Percentiles rank a stretch among this genome's conserved stretches.
These are phyloP conservation scores for Schwanniomyces vanrijiae DNA, from an alignment of 805 yeast species.

Conservation along the genomic window DNA sequence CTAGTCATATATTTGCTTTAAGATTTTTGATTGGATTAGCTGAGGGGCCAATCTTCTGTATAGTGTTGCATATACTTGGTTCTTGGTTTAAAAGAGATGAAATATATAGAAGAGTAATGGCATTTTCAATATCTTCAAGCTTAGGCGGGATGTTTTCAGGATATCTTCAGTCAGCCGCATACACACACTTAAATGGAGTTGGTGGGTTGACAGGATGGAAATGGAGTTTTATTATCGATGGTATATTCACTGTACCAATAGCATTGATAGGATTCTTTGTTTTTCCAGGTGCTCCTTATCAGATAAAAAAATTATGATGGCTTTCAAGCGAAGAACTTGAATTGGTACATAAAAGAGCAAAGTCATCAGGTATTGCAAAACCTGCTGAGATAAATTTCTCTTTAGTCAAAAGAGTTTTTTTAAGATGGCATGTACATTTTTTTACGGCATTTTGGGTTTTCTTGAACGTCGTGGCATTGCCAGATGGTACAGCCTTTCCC, in stretches of 20 bases:
- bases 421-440: constrained; percentile 3
- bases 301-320: constrained; percentile 2
- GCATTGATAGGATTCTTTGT: constrained; percentile 55
- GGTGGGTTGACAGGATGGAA: constrained; percentile 6
- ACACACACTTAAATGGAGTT: constrained; percentile 23
- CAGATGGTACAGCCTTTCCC: constrained; percentile 41
- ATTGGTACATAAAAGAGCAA: constrained; percentile 1
- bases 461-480: constrained; percentile 38
- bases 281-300: constrained; percentile 66
- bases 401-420: constrained; percentile 2
- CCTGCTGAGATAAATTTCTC: constrained; percentile 1
- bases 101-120: constrained; percentile 4
- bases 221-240: constrained; percentile 6
- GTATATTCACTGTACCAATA: constrained; percentile 36
- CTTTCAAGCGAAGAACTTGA: neutral
- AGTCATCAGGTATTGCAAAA: constrained; percentile 2
- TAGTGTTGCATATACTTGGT: neutral
- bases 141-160: constrained; percentile 23
- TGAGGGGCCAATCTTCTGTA: constrained; percentile 4
- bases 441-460: constrained; percentile 10
- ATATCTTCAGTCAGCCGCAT: constrained; percentile 38
- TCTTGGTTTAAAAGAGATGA: constrained; percentile 5
- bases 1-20: constrained; percentile 3
- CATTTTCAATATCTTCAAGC: neutral
- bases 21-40: constrained; percentile 9